These are phyloP conservation scores for Hypomontagnella submonticulosa DNA, from an alignment of 495 filamentous ascomycete species.

Conservation along the genomic window DNA sequence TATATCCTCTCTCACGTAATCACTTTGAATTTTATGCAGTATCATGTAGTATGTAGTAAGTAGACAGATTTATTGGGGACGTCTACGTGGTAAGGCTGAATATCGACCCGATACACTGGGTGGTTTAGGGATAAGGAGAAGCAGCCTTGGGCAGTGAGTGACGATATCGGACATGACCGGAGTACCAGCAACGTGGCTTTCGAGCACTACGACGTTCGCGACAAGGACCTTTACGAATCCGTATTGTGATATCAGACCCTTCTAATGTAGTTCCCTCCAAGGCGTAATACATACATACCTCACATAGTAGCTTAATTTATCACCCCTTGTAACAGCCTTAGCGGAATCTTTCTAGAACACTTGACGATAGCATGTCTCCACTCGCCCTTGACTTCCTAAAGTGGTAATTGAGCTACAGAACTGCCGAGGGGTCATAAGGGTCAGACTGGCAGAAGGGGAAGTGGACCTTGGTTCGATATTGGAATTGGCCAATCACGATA, in stretches of 20 bases:
- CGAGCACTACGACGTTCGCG: conserved; percentile 4
- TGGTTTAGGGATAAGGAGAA: conserved; percentile 1
- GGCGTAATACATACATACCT: conserved; percentile 10
- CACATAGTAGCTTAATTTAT: conserved; percentile 26
- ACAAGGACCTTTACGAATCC: not conserved
- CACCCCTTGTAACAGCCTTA: not conserved
- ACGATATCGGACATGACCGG: conserved; percentile 20
- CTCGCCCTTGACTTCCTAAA: conserved; percentile 27
- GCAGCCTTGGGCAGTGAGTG: conserved; percentile 3
- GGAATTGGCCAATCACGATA: conserved; percentile 31
- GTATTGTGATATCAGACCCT: conserved; percentile 5
- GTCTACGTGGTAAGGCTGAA: conserved; percentile 31
- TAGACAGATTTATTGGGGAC: conserved; percentile 1
- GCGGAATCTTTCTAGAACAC: conserved; percentile 36
- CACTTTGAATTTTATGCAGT: conserved; percentile 31
- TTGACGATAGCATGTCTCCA: conserved; percentile 8
- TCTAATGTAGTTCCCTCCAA: not conserved
- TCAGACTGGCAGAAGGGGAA: too few species aligned
- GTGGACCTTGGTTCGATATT: conserved; percentile 3
- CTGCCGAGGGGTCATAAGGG: conserved; percentile 6
- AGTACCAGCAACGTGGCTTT: conserved; percentile 4
- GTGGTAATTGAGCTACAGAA: conserved; percentile 17
- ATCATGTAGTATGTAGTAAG: too few species aligned
- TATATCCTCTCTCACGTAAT: conserved; percentile 34
- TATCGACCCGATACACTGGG: conserved; percentile 15